Percentiles rank a stretch among this genome's conserved stretches.
These are phyloP conservation scores for Beverwykella pulmonaria DNA, from an alignment of 495 filamentous ascomycete genomes.

Conservation along the genomic window DNA sequence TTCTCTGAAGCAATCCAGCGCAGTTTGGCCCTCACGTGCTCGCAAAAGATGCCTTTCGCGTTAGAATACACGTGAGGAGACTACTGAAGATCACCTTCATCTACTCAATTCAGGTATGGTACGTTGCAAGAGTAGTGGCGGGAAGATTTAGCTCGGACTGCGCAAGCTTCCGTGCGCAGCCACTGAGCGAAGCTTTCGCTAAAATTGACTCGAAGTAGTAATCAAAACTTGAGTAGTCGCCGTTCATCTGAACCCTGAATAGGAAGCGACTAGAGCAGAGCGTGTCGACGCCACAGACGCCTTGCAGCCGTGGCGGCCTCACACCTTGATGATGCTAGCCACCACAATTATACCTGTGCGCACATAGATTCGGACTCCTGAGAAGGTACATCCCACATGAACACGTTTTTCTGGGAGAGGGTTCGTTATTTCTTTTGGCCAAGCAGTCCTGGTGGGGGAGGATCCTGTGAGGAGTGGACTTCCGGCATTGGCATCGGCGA, in stretches of 20 bases:
- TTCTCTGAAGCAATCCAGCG: background rate
- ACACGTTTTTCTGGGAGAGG: background rate
- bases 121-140: background rate
- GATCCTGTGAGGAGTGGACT: too few species aligned
- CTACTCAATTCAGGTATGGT: background rate
- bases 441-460: background rate
- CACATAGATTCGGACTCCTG: background rate
- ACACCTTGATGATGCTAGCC: background rate
- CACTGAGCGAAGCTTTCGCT: background rate
- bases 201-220: background rate
- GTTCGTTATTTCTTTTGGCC: background rate
- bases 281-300: background rate
- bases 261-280: background rate
- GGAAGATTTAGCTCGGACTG: background rate
- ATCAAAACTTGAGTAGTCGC: background rate
- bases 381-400: background rate
- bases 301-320: background rate
- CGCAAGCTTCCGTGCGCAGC: background rate
- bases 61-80: background rate
- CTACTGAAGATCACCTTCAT: background rate
- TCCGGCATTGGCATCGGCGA: background rate
- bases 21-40: background rate
- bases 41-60: background rate
- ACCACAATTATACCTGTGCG: background rate
- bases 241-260: slow-evolving; percentile 1